Conservation (phyloP, 2,329 filamentous ascomycete species). For the Plectosphaerella sp. region DNA sequence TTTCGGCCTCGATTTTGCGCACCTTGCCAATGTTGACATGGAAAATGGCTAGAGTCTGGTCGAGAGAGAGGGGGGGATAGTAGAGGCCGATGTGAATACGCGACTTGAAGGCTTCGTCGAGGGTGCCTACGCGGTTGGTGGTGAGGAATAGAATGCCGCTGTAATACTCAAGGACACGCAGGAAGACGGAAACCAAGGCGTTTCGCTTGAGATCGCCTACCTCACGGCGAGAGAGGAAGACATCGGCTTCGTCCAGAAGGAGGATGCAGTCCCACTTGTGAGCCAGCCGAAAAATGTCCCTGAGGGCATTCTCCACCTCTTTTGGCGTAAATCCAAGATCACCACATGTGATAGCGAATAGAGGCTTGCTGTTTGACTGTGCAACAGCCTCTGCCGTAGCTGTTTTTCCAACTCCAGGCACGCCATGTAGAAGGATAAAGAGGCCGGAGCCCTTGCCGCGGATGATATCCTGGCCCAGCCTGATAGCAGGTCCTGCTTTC, state of each 20-base stretch:
- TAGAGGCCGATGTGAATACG: slow-evolving; percentile 29
- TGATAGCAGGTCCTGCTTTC: neutral
- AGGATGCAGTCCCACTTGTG: slow-evolving; percentile 20
- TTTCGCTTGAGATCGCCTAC: slow-evolving; percentile 16
- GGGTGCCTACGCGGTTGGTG: slow-evolving; percentile 37
- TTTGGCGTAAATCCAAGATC: slow-evolving; percentile 17
- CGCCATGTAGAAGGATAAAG: slow-evolving; percentile 4
- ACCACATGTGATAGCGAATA: slow-evolving; percentile 16
- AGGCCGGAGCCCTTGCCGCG: slow-evolving; percentile 1
- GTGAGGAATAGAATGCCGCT: slow-evolving; percentile 37
- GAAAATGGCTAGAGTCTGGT: slow-evolving; percentile 1
- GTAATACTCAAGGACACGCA: slow-evolving; percentile 35
- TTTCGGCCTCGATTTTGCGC: neutral
- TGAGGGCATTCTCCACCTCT: slow-evolving; percentile 15
- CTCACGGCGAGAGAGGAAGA: slow-evolving; percentile 19
- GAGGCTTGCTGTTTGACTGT: slow-evolving; percentile 5
- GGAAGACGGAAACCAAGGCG: slow-evolving; percentile 25
- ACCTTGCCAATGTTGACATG: neutral
- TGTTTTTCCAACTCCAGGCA: slow-evolving; percentile 5
- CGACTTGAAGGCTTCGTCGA: slow-evolving; percentile 40
- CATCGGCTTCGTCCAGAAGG: slow-evolving; percentile 22
- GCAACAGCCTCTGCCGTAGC: slow-evolving; percentile 6
- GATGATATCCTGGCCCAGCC: slow-evolving; percentile 1
- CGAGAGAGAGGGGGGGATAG: neutral
- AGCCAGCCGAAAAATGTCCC: slow-evolving; percentile 15